Evolutionary conservation across 2,329 filamentous ascomycete species (phyloP).

Genomic region (Cryphonectria radicalis): DNA sequence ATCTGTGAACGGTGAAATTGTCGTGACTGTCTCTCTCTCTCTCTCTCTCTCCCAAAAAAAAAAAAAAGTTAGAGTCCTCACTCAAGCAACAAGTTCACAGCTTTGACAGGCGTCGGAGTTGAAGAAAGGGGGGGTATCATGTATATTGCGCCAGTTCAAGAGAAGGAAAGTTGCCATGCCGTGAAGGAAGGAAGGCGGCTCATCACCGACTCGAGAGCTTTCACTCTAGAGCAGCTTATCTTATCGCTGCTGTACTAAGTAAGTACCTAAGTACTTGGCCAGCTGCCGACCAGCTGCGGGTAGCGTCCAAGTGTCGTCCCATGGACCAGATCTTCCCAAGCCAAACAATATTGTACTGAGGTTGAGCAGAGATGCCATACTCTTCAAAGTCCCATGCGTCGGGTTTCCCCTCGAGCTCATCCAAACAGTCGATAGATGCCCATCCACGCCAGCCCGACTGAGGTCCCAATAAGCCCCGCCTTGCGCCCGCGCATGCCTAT

Average conservation of each 20-base stretch:
- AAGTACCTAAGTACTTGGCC: neutral
- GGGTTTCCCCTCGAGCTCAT: constrained; percentile 39
- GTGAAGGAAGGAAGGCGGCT: no score
- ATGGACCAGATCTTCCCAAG: neutral
- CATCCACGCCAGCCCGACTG: constrained; percentile 68
- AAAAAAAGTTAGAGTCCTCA: neutral
- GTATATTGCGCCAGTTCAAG: neutral
- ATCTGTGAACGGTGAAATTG: neutral
- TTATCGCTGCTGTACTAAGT: constrained; percentile 16
- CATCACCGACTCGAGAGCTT: neutral
- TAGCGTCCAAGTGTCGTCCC: constrained; percentile 11
- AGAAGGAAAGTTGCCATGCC: neutral
- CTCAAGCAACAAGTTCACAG: neutral
- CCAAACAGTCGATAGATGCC: constrained; percentile 71
- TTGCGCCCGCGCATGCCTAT: constrained; percentile 75
- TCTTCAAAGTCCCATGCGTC: no score
- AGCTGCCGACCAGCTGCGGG: constrained; percentile 23
- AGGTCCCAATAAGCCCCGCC: constrained; percentile 69
- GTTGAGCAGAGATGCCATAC: constrained; percentile 10
- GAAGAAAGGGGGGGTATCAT: neutral
- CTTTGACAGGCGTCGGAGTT: neutral
- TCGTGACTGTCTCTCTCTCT: no score
- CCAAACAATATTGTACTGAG: neutral
- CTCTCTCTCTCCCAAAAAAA: neutral
- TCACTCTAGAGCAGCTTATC: constrained; percentile 19